phyloP scores from a whole-genome alignment of 1,139 yeast species.

The Geotrichum aggregatum region DNA sequence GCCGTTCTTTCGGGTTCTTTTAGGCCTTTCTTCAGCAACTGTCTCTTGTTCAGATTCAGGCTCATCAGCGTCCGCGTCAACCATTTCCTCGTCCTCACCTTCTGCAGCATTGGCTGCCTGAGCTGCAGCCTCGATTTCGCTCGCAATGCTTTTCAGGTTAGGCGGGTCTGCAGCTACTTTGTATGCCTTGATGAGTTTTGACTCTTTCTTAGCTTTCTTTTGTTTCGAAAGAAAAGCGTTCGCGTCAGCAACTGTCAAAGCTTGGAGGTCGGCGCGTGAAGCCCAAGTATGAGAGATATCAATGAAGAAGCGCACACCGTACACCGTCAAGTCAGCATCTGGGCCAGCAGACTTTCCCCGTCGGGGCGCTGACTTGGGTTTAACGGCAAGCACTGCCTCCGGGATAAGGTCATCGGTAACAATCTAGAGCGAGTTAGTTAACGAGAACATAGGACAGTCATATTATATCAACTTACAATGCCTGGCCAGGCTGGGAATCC shows the following conservation, averaged over 20 bases:
- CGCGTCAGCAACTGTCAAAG: slow-evolving; percentile 9
- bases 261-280: slow-evolving; percentile 22
- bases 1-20: slow-evolving; percentile 6
- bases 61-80: slow-evolving; percentile 28
- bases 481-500: slow-evolving; percentile 44
- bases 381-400: slow-evolving; percentile 29
- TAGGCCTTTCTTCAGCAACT: not conserved
- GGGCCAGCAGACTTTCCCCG: slow-evolving; percentile 19
- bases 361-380: slow-evolving; percentile 29
- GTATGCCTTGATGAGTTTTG: slow-evolving; percentile 7
- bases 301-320: slow-evolving; percentile 39
- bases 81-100: slow-evolving; percentile 26
- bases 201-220: not conserved
- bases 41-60: no score
- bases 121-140: slow-evolving; percentile 14
- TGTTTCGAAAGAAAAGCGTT: slow-evolving; percentile 3
- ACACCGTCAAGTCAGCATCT: slow-evolving; percentile 21
- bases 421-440: slow-evolving; percentile 8
- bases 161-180: slow-evolving; percentile 13
- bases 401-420: slow-evolving; percentile 23
- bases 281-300: slow-evolving; percentile 37
- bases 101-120: slow-evolving; percentile 14
- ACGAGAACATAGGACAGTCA: not conserved
- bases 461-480: slow-evolving; percentile 28
- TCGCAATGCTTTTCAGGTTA: slow-evolving; percentile 7